Evolutionary conservation across 2,329 filamentous ascomycete species (phyloP).

Genomic region (Passalora sequoiae): DNA sequence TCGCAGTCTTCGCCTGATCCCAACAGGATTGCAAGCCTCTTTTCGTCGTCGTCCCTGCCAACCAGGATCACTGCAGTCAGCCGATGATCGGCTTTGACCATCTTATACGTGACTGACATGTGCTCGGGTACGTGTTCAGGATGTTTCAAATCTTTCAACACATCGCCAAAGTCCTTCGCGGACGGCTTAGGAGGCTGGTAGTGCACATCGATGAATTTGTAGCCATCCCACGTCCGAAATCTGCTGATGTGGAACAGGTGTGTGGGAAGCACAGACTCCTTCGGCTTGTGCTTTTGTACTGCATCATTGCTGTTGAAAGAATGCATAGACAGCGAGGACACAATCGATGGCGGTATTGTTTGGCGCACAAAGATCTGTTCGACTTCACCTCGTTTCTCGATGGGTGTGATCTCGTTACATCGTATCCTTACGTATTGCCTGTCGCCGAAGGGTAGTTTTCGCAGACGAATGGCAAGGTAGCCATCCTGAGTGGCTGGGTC

Average conservation of each 20-base stretch:
- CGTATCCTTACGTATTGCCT: constrained; percentile 26
- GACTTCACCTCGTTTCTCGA: constrained; percentile 1
- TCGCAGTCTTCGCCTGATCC: constrained; percentile 3
- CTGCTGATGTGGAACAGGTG: constrained; percentile 9
- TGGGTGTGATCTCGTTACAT: constrained; percentile 12
- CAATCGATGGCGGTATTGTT: constrained; percentile 3
- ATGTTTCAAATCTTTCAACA: constrained; percentile 4
- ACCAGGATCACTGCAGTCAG: constrained; percentile 8
- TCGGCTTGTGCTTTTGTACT: neutral
- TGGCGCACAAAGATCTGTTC: constrained; percentile 7
- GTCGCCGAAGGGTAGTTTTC: constrained; percentile 19
- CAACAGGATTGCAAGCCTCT: constrained; percentile 4
- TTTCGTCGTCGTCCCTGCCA: constrained; percentile 2
- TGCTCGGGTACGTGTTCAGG: constrained; percentile 4
- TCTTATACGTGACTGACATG: constrained; percentile 5
- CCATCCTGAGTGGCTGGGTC: constrained; percentile 22
- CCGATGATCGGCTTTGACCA: constrained; percentile 5
- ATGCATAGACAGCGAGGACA: neutral
- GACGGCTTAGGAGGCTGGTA: constrained; percentile 6
- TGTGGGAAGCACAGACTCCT: neutral
- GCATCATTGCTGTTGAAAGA: neutral
- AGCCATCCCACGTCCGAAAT: constrained; percentile 7
- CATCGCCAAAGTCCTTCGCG: constrained; percentile 1
- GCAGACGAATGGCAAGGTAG: constrained; percentile 31
- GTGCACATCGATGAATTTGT: constrained; percentile 7